These are phyloP conservation scores for Benincasa hispida DNA, from an alignment of 306 rosid genomes.

Conservation along the genomic window DNA sequence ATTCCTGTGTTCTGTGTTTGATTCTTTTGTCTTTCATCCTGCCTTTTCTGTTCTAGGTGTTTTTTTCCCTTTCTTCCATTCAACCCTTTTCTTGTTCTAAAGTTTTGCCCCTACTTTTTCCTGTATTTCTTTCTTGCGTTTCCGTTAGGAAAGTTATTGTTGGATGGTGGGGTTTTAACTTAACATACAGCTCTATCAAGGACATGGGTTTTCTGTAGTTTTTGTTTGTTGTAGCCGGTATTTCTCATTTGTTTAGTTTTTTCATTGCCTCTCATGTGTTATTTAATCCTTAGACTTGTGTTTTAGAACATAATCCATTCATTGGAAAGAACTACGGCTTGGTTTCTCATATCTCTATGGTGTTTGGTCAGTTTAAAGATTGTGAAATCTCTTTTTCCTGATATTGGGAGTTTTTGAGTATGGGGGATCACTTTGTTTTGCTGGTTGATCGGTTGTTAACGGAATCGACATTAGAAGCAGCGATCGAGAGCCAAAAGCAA, in stretches of 20 bases:
- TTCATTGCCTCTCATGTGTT: constrained; percentile 3
- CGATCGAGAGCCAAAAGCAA: constrained; percentile 60
- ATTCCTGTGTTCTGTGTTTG: constrained; percentile 21
- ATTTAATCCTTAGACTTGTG: constrained; percentile 6
- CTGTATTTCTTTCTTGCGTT: constrained; percentile 7
- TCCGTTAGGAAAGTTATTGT: constrained; percentile 3
- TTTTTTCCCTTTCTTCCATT: not conserved
- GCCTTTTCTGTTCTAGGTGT: not conserved
- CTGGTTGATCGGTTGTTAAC: constrained; percentile 87
- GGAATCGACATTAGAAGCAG: constrained; percentile 91
- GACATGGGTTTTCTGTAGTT: not conserved
- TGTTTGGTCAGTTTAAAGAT: not conserved
- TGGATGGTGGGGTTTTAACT: constrained; percentile 1
- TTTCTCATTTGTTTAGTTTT: not conserved
- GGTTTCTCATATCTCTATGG: not conserved
- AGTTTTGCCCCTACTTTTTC: not conserved
- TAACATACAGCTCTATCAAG: not conserved
- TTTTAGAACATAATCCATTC: constrained; percentile 11
- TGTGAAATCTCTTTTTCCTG: constrained; percentile 5
- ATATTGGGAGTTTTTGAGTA: constrained; percentile 18
- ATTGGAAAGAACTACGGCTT: constrained; percentile 3
- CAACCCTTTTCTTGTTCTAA: not conserved
- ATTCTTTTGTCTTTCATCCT: constrained; percentile 9
- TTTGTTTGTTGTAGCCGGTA: not conserved
- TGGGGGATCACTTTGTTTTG: constrained; percentile 94